Evolutionary conservation across 148 eudicot species (phyloP), one percentile per base, ranked within the genome.

Genomic region (Rhododendron ferrugineum): DNA sequence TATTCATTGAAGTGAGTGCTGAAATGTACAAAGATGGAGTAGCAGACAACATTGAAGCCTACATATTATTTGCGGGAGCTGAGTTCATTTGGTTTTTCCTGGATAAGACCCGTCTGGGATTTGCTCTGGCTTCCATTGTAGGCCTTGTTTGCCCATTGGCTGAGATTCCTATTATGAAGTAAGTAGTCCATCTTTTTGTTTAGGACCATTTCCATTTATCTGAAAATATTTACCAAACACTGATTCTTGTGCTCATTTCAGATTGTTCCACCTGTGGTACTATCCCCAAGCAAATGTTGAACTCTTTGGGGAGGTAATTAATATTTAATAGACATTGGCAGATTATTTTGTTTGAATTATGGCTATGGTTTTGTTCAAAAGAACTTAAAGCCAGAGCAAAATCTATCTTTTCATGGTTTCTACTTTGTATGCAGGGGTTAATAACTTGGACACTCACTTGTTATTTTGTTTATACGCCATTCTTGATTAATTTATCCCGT

Each of bases 141-240:
- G 98, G 98, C 85, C 28, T 95, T 81, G 91, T 73, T 74, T 95
- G 98, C 88, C 98, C 98, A 52, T 84, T 95, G 34, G 96, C 98
- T 26, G 98, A 95, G 88, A 91, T 95, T 72, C 96, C 94, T 37
- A 78, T 95, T 23, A 91, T 93, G 91, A 93, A 94, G 98, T 95
- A 87, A 83, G 90, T 36, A 86, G 90, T 36, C 68, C 15, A 5
- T 58, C 72, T 62, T 77, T n/a, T 58, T 58, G 64, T 30, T 18
- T 34, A 15, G 7, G 23, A 36, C 34, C 9, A 56, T 5, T 18
- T 14, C 2, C 15, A 2, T 16, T 64, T 28, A 56, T 30, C 70
- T 22, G 37, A 54, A 56, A 81, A 5, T 6, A 56, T 50, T 34
- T n/a, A 8, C 37, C 15, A 18, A 79, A 79, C 20, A 50, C 22